Base-by-base conservation (phyloP, 495 filamentous ascomycete genomes). In the Acidiella bohemica region DNA sequence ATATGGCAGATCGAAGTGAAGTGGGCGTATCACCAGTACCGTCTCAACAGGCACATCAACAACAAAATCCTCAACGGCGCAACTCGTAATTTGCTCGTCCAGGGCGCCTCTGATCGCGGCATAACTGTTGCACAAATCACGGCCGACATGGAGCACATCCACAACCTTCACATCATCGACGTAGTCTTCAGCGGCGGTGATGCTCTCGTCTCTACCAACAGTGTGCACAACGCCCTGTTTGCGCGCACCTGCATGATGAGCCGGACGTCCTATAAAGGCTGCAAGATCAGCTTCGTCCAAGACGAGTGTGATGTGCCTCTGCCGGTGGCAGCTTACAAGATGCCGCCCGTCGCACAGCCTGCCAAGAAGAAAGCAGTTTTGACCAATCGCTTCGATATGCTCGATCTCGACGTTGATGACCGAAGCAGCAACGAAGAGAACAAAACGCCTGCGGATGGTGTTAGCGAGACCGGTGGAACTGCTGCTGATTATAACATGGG, bases 181-280 rank as follows among this genome's bases (percentile, higher is more conserved):
- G 62, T 88, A 16, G 62, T 62, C 24, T 78, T 80, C 55, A 56
- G 57, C 30, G 53, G 63, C 14, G 67, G 65, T 18, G 72, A 73
- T 53, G 76, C 69, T 27, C 69, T 72, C 57, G 69, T 90, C 36
- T 75, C 73, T 35, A 76, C 78, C 7, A 92, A 88, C 55, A 85
- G 81, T 1, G 70, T 93, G 5, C 72, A 81, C 57, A 78, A 79
- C 46, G 78, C 81, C 0, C 66, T 82, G 16, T 81, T 78, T 53
- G 81, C 83, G 10, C 67, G 73, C 10, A 79, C 72, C 5, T 90
- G 82, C 59, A 78, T 92, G 75, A 75, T 80, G 71, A 84, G 79
- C 45, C 67, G 82, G 12, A 53, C 59, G 52, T 68, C 59, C n/a
- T 92, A 92, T 63, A 83, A 82, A 51, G 73, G 75, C 20, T 73